Conservation (phyloP, 495 filamentous ascomycete species). For the Collariella sp. region DNA sequence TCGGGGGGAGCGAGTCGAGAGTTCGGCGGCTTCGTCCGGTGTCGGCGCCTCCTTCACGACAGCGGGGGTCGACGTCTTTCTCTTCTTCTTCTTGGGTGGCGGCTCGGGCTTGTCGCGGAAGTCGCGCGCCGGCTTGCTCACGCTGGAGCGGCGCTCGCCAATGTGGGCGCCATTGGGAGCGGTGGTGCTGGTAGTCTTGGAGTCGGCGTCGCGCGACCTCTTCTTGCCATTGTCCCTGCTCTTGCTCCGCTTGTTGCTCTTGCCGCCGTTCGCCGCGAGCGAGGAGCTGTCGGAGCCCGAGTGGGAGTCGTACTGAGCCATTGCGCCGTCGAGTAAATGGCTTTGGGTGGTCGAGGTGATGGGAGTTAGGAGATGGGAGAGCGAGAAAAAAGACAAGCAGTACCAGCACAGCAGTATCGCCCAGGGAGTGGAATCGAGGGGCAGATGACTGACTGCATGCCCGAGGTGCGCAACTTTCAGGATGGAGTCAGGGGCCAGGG, state of each 20-base stretch:
- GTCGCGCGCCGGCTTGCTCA: constrained; percentile 65
- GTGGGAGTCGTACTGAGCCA: constrained; percentile 14
- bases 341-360: not conserved
- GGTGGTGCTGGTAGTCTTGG: constrained; percentile 7
- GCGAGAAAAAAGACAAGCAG: not conserved
- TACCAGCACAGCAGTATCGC: not conserved
- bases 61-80: constrained; percentile 19
- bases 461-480: not conserved
- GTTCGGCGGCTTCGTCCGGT: constrained; percentile 10
- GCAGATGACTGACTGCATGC: constrained; percentile 1
- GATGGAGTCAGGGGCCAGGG: not conserved
- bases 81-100: constrained; percentile 33
- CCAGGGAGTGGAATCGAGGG: not conserved
- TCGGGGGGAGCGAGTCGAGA: constrained; percentile 42
- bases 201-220: constrained; percentile 2
- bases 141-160: constrained; percentile 38
- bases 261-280: constrained; percentile 12
- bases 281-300: constrained; percentile 21
- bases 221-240: constrained; percentile 17
- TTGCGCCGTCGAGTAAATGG: not conserved
- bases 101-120: constrained; percentile 57
- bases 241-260: constrained; percentile 10
- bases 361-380: not conserved
- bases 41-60: constrained; percentile 4
- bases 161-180: constrained; percentile 19